Evolutionary conservation across 768 basidiomycete genomes (phyloP).

Genomic region (Trametes gibbosa): DNA sequence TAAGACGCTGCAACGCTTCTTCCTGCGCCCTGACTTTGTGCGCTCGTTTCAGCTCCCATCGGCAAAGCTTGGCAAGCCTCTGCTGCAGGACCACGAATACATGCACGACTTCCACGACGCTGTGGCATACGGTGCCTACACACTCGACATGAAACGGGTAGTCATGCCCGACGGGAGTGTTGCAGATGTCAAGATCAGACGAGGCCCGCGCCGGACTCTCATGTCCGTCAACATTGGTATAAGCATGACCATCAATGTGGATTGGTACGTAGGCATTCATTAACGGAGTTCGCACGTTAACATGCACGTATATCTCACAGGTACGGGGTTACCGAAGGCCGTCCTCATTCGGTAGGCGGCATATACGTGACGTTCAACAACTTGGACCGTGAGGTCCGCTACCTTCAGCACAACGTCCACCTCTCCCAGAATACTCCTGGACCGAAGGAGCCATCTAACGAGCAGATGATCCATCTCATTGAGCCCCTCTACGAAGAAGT

Average conservation of each 20-base stretch:
- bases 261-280: background rate
- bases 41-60: background rate
- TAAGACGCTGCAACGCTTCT: background rate
- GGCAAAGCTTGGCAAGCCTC: background rate
- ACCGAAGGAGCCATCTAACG: background rate
- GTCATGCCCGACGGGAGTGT: background rate
- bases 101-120: background rate
- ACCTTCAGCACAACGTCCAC: background rate
- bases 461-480: background rate
- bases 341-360: background rate
- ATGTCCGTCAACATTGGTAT: background rate
- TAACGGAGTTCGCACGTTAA: background rate
- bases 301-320: background rate
- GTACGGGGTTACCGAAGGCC: background rate
- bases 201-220: background rate
- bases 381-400: background rate
- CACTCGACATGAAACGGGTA: background rate
- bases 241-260: background rate
- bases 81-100: background rate
- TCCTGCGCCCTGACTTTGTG: background rate
- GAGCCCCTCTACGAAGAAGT: background rate
- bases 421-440: background rate
- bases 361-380: background rate
- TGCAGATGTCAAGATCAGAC: background rate
- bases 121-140: background rate